Percentiles rank a stretch among this genome's conserved stretches.
These are phyloP conservation scores for Ophiostoma sp. DNA, from an alignment of 2,329 filamentous ascomycete species.

Conservation along the genomic window DNA sequence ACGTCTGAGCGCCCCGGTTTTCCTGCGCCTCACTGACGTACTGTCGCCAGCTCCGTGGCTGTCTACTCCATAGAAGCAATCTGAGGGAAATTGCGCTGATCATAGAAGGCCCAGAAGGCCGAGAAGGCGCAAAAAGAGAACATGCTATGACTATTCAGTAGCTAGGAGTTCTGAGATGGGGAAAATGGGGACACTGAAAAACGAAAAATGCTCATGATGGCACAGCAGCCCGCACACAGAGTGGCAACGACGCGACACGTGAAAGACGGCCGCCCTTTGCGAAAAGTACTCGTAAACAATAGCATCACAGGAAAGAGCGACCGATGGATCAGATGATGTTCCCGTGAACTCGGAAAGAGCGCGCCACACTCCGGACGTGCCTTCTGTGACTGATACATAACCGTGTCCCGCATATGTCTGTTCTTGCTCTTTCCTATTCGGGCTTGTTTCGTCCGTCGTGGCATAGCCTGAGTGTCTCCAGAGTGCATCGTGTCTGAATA, in stretches of 20 bases:
- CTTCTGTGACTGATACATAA: background rate
- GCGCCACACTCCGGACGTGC: background rate
- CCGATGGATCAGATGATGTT: background rate
- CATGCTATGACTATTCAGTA: background rate
- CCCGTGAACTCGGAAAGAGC: background rate
- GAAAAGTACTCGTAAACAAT: background rate
- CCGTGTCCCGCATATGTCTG: background rate
- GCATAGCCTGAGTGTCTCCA: background rate
- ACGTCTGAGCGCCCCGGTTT: background rate
- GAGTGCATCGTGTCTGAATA: background rate
- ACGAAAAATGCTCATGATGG: background rate
- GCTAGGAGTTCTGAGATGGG: background rate
- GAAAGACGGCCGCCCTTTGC: background rate
- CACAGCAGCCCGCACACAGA: background rate
- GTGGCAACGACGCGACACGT: background rate
- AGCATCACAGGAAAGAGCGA: background rate
- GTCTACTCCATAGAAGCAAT: slow-evolving; percentile 9
- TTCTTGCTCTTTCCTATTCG: background rate
- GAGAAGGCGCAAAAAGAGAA: background rate
- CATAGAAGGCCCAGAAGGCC: background rate
- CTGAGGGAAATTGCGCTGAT: slow-evolving; percentile 3
- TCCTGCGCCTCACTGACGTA: slow-evolving; percentile 9
- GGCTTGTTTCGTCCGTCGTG: background rate
- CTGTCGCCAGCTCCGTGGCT: background rate
- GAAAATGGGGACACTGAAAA: background rate